Evolutionary conservation across 495 filamentous ascomycete species (phyloP).

Genomic region (Poronia punctata): DNA sequence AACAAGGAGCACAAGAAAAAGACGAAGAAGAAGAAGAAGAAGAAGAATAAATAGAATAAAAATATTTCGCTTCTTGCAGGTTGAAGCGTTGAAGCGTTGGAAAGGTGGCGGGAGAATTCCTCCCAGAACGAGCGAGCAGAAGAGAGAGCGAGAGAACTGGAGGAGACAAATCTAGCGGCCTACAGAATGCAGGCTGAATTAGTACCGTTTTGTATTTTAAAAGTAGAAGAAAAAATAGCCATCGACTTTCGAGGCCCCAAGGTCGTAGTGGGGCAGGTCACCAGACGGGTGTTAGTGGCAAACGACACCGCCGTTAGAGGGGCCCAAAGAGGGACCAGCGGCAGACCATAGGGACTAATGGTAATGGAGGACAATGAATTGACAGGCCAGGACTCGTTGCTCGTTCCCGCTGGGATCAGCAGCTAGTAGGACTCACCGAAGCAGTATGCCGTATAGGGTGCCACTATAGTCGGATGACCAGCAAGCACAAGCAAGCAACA

Average conservation of each 20-base stretch:
- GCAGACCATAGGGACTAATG: slow-evolving; percentile 9
- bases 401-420: slow-evolving; percentile 14
- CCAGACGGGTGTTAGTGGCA: slow-evolving; percentile 31
- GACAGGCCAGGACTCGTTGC: slow-evolving; percentile 12
- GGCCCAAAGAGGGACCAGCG: slow-evolving; percentile 11
- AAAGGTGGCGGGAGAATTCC: slow-evolving; percentile 3
- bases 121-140: slow-evolving; percentile 1
- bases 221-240: too few species aligned
- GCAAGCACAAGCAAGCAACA: too few species aligned
- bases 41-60: background rate
- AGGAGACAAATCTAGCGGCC: slow-evolving; percentile 3
- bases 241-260: too few species aligned
- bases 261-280: slow-evolving; percentile 29
- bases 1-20: background rate
- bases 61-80: slow-evolving; percentile 1
- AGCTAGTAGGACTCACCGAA: slow-evolving; percentile 10
- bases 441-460: slow-evolving; percentile 15
- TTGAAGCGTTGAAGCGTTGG: slow-evolving; percentile 3
- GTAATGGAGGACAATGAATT: slow-evolving; percentile 10
- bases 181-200: slow-evolving; percentile 10
- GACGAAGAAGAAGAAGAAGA: background rate
- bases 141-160: slow-evolving; percentile 2
- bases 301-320: slow-evolving; percentile 21
- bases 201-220: slow-evolving; percentile 9
- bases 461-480: slow-evolving; percentile 9